Conservation (phyloP, 306 rosid genomes). For the Aeschynomene evenia region DNA sequence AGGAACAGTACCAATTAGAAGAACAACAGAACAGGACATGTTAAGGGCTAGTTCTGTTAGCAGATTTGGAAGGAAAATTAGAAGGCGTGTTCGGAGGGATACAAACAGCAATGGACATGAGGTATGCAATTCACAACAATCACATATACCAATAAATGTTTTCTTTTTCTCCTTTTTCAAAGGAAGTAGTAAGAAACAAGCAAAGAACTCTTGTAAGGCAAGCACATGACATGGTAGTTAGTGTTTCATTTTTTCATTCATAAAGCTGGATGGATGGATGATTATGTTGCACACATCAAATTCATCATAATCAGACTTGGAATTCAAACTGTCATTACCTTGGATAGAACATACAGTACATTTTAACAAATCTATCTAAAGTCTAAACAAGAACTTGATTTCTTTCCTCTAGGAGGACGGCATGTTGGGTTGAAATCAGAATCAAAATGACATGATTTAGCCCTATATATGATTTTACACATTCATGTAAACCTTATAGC, state of each 20-base stretch:
- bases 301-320: too few relatives aligned
- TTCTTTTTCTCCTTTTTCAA: background rate
- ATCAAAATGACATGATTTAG: conserved; percentile 6
- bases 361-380: too few relatives aligned
- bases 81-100: conserved; percentile 71
- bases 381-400: too few relatives aligned
- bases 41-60: conserved; percentile 71
- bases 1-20: conserved; percentile 92
- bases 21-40: conserved; percentile 76
- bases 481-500: too few relatives aligned
- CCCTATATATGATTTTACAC: too few relatives aligned
- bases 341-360: too few relatives aligned
- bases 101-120: conserved; percentile 91
- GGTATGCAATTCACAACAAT: conserved; percentile 45
- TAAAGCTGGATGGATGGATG: too few relatives aligned
- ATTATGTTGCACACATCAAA: too few relatives aligned
- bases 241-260: background rate
- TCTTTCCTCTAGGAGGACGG: too few relatives aligned
- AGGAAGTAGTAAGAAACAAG: background rate
- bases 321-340: conserved; percentile 9
- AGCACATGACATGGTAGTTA: conserved; percentile 7
- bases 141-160: background rate
- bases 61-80: conserved; percentile 76
- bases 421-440: background rate
- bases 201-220: background rate